phyloP scores from a whole-genome alignment of 495 filamentous ascomycete species.

The Podospora anserina region DNA sequence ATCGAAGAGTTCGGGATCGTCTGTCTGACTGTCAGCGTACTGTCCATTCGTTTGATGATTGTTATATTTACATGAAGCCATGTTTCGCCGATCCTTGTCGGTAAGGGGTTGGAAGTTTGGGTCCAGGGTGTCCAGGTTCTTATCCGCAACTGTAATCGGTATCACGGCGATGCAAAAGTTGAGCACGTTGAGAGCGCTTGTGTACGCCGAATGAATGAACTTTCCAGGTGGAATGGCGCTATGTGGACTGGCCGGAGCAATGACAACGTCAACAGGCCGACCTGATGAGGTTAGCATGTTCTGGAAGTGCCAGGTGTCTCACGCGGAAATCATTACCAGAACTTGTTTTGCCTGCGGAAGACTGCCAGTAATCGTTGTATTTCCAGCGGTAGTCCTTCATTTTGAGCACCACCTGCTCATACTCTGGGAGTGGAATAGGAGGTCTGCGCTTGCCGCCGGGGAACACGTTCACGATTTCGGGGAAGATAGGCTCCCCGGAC shows the following conservation, averaged over 20 bases:
- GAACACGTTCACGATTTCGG: background rate
- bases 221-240: background rate
- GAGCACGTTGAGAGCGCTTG: background rate
- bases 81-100: background rate
- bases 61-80: background rate
- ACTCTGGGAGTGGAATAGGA: background rate
- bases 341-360: slow-evolving; percentile 9
- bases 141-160: background rate
- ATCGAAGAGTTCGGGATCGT: background rate
- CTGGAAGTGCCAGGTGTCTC: too few relatives aligned
- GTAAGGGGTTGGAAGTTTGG: background rate
- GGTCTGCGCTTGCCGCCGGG: background rate
- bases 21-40: background rate
- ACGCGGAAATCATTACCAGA: too few relatives aligned
- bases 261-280: background rate
- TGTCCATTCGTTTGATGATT: background rate
- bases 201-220: background rate
- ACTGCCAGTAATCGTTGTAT: background rate
- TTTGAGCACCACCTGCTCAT: background rate
- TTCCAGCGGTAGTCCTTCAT: background rate
- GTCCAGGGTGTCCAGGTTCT: background rate
- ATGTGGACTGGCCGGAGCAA: slow-evolving; percentile 27
- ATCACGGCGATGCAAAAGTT: background rate
- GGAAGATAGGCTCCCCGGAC: background rate
- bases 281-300: slow-evolving; percentile 21